Evolutionary conservation across 345 rosid species (phyloP).

Genomic region (Acer negundo): DNA sequence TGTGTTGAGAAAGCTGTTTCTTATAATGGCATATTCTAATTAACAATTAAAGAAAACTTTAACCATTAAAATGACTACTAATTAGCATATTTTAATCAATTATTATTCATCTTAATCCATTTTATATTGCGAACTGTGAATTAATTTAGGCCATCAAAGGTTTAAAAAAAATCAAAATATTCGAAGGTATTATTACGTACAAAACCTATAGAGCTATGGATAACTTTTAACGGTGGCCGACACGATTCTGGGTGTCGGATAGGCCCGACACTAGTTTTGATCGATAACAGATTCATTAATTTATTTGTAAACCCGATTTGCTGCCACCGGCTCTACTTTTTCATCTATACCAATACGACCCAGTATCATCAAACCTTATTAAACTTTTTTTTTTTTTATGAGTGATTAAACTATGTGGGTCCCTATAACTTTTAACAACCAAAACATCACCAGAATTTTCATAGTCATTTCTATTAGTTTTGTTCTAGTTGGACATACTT

Average conservation of each 20-base stretch:
- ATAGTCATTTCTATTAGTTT: too few relatives aligned
- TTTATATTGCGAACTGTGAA: too few relatives aligned
- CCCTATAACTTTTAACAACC: neutral
- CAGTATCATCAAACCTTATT: neutral
- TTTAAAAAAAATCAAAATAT: neutral
- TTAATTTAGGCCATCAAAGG: neutral
- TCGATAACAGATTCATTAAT: neutral
- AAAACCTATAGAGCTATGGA: neutral
- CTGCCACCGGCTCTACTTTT: neutral
- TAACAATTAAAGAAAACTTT: too few relatives aligned
- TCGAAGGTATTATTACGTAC: neutral
- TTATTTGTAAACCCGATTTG: neutral
- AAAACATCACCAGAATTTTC: neutral
- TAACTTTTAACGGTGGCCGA: constrained; percentile 30
- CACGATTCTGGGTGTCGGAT: constrained; percentile 26
- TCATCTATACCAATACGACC: neutral
- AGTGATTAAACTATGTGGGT: neutral
- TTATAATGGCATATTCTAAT: neutral
- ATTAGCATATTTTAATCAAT: too few relatives aligned
- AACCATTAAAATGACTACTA: too few relatives aligned
- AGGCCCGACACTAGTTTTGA: neutral
- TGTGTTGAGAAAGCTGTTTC: neutral
- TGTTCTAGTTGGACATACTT: neutral
- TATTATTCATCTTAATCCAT: neutral
- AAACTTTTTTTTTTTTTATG: too few relatives aligned